Conservation (phyloP, 129 eudicot species). For the Cynara cardunculus region DNA sequence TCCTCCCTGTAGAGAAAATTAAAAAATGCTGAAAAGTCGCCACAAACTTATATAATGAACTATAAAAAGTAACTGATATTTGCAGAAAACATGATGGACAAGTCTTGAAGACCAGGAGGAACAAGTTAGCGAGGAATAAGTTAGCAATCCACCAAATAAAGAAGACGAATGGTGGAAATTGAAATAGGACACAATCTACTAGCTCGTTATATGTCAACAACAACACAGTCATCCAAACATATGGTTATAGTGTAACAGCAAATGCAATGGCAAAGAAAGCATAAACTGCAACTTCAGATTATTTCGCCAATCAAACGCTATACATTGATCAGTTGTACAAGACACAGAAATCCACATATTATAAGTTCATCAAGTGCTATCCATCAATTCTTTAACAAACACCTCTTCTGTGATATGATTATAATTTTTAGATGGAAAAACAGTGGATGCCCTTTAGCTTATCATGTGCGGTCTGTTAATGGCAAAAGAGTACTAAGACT, state of each 20-base stretch:
- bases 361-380: neutral
- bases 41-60: neutral
- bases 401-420: no score
- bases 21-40: neutral
- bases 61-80: neutral
- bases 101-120: neutral
- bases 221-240: neutral
- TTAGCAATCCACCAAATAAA: neutral
- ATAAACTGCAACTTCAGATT: neutral
- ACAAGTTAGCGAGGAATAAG: neutral
- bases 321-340: neutral
- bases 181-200: neutral
- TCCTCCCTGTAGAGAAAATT: slow-evolving; percentile 55
- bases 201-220: neutral
- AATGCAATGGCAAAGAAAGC: slow-evolving; percentile 1
- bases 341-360: neutral
- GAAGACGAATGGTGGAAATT: neutral
- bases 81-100: neutral
- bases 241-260: neutral
- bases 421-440: no score
- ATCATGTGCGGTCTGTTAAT: neutral
- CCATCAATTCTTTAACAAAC: no score
- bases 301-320: neutral
- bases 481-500: neutral
- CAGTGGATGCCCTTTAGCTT: neutral